Evolutionary conservation across 306 rosid genomes (phyloP).

Genomic region (Senna tora): DNA sequence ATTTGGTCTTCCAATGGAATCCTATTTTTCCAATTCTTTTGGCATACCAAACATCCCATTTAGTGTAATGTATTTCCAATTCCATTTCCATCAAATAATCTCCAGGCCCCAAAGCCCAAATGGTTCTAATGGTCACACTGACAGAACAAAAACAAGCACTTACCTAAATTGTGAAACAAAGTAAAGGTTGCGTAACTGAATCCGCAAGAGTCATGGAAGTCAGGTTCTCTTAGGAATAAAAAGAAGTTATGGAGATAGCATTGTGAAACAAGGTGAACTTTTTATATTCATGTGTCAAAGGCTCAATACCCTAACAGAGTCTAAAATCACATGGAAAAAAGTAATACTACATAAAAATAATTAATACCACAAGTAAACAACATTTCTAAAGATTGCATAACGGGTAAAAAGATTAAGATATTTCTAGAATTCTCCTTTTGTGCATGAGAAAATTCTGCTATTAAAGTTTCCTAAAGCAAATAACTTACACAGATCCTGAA

Average conservation of each 20-base stretch:
- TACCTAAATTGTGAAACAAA: no score
- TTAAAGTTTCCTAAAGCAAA: conserved; percentile 39
- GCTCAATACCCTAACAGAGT: background rate
- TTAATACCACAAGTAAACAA: background rate
- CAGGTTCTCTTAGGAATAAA: background rate
- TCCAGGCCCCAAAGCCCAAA: no score
- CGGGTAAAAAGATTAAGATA: conserved; percentile 1
- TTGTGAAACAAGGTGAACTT: no score
- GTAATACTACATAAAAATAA: background rate
- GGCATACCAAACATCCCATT: no score
- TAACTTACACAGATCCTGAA: conserved; percentile 43
- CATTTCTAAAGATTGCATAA: conserved; percentile 12
- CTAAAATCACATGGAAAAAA: background rate
- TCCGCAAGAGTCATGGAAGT: background rate
- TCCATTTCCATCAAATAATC: no score
- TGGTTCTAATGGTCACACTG: no score
- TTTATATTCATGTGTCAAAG: background rate
- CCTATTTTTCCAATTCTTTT: no score
- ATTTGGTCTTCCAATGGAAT: no score
- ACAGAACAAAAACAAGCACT: background rate
- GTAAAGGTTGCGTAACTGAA: background rate
- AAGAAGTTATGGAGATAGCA: background rate
- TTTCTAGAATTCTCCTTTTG: background rate
- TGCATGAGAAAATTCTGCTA: background rate
- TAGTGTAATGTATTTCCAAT: no score